A percentile compares a stretch with the other conserved stretches of the same genome.
Evolutionary conservation across 495 filamentous ascomycete genomes (phyloP).

Genomic region (Astrothelium subdiscretum): DNA sequence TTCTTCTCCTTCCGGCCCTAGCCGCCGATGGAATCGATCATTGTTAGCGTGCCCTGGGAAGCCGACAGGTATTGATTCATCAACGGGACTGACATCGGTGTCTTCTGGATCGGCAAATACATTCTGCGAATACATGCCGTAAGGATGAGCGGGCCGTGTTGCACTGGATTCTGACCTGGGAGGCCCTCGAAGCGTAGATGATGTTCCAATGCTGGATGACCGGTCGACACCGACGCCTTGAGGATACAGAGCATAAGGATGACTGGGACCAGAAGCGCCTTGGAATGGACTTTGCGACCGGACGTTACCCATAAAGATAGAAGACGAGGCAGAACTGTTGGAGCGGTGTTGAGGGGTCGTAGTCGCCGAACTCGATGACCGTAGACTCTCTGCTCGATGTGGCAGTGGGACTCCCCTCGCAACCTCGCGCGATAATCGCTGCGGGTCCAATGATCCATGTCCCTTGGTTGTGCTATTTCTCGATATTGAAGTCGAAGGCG

Average conservation of each 20-base stretch:
- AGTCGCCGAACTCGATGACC: slow-evolving; percentile 15
- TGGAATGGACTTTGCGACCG: slow-evolving; percentile 21
- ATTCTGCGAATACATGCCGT: slow-evolving; percentile 78
- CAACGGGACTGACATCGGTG: slow-evolving; percentile 27
- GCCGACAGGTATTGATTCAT: slow-evolving; percentile 49
- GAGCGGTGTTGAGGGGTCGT: slow-evolving; percentile 14
- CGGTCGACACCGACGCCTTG: slow-evolving; percentile 24
- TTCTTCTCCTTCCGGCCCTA: slow-evolving; percentile 75
- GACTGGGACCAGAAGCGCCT: slow-evolving; percentile 23
- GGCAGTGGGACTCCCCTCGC: slow-evolving; percentile 9
- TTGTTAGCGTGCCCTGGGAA: slow-evolving; percentile 53
- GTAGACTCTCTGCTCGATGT: slow-evolving; percentile 12
- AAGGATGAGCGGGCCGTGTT: slow-evolving; percentile 69
- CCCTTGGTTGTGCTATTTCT: slow-evolving; percentile 4
- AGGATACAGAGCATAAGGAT: slow-evolving; percentile 32
- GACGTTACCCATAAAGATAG: slow-evolving; percentile 25
- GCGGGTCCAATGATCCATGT: neutral
- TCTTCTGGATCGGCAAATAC: slow-evolving; percentile 37
- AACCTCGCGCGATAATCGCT: slow-evolving; percentile 1
- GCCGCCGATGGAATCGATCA: slow-evolving; percentile 50
- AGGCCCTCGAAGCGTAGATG: slow-evolving; percentile 13
- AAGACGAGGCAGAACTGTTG: slow-evolving; percentile 20
- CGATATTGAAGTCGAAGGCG: slow-evolving; percentile 7
- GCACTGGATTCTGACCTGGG: neutral
- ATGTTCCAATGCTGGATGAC: slow-evolving; percentile 22